phyloP scores from a whole-genome alignment of 208 protist genomes.

The Acanthamoeba healyi region DNA sequence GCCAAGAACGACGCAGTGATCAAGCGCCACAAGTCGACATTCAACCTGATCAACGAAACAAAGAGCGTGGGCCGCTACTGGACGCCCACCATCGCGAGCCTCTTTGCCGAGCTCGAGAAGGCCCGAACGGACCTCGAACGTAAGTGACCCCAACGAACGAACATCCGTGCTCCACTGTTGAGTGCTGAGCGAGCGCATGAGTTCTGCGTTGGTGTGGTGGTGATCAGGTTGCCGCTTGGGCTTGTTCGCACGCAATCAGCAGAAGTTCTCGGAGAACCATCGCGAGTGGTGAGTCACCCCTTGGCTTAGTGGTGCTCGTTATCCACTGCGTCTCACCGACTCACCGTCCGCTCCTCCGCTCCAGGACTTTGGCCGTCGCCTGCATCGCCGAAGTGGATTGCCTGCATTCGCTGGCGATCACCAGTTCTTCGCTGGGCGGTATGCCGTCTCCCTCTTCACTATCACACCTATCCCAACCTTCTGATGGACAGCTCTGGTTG shows the following conservation, averaged over 20 bases:
- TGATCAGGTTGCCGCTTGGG: background rate
- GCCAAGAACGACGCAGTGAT: background rate
- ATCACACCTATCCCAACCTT: background rate
- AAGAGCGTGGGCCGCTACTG: constrained; percentile 67
- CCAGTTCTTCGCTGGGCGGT: constrained; percentile 38
- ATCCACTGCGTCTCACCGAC: too few relatives aligned
- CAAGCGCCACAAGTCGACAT: background rate
- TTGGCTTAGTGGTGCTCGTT: too few relatives aligned
- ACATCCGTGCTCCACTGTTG: too few relatives aligned
- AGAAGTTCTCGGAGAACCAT: constrained; percentile 24
- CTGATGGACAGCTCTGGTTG: background rate
- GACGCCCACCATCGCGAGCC: constrained; percentile 29
- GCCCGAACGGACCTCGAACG: constrained; percentile 32
- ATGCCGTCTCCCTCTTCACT: background rate
- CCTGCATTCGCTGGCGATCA: constrained; percentile 80
- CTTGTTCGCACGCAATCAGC: constrained; percentile 23
- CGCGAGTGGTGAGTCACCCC: background rate
- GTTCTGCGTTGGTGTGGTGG: background rate
- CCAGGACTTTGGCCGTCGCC: constrained; percentile 53
- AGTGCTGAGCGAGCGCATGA: background rate
- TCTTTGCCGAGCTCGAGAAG: constrained; percentile 56
- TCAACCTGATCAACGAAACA: constrained; percentile 34
- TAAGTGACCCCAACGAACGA: too few relatives aligned
- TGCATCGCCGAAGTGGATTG: constrained; percentile 86
- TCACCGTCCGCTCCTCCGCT: background rate